A percentile compares a stretch with the other conserved stretches of the same genome.
Conservation (phyloP, 345 rosid genomes). For the Salix dunnii region DNA sequence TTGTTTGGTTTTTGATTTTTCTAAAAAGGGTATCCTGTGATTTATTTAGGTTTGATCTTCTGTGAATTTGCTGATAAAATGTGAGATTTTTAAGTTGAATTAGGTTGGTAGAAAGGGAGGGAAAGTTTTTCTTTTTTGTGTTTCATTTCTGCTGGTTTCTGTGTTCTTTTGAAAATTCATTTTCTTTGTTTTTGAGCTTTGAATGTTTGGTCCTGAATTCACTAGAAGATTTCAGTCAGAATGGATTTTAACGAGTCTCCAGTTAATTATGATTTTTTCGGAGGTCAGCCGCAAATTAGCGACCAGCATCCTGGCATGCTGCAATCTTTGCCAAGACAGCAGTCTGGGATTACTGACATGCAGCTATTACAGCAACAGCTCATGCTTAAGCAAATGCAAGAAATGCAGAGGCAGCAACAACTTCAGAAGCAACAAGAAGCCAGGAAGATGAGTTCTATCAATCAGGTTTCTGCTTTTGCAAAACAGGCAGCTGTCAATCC, state of each 20-base stretch:
- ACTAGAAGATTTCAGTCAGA: constrained; percentile 40
- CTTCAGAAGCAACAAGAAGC: constrained; percentile 53
- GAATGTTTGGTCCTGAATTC: constrained; percentile 33
- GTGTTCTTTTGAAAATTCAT: neutral
- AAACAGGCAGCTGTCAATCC: constrained; percentile 44
- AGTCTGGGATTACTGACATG: constrained; percentile 61
- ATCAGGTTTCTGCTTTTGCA: constrained; percentile 43
- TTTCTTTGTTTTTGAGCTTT: neutral
- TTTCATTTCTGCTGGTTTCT: neutral
- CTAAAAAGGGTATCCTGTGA: neutral
- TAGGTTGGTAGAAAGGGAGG: neutral
- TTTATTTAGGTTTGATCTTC: constrained; percentile 25
- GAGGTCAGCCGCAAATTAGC: constrained; percentile 60
- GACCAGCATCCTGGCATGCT: constrained; percentile 56
- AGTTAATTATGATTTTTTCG: constrained; percentile 60
- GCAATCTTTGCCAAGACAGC: constrained; percentile 71
- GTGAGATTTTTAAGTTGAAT: neutral
- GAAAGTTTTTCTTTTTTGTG: neutral
- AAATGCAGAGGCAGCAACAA: constrained; percentile 68
- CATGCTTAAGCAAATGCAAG: constrained; percentile 72
- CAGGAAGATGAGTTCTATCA: constrained; percentile 46
- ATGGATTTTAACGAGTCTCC: constrained; percentile 61
- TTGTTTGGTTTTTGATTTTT: constrained; percentile 7
- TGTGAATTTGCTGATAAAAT: neutral
- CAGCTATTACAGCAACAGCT: constrained; percentile 73